Evolutionary conservation across 2,329 filamentous ascomycete genomes (phyloP), one percentile per base, ranked within the genome.

Genomic region (Aspergillus sp.): DNA sequence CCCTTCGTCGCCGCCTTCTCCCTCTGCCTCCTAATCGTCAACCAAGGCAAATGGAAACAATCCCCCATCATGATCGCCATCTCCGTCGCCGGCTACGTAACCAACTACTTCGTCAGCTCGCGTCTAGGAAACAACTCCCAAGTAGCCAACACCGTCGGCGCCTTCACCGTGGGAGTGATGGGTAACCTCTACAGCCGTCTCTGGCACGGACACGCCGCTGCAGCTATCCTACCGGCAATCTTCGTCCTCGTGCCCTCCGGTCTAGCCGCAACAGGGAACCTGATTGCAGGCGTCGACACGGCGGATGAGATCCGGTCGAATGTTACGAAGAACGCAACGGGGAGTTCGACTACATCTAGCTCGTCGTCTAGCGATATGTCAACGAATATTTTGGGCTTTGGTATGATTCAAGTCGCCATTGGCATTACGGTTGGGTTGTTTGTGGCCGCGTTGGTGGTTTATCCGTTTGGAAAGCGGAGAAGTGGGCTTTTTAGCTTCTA

Each of bases 171-270:
- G 17, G 91, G 91, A n/a, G 83, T 92, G 36, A 77, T 92, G 42
- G 90, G 90, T 7, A 95, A 95, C 66, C 72, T 92, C 1, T 93
- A 94, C 77, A 88, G 88, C 6, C 84, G 90, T 2, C 69, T 81
- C 38, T 74, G 88, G 19, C 91, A 92, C 71, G 90, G 89, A 1
- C 84, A 96, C 3, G 92, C 92, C 0, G 91, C 91, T 0, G 90
- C 91, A 0, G 89, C 90, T 3, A 90, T 96, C 82, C 80, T 96
- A 11, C 92, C 92, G 0, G 92, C 89, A 8, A 95, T 96, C 66
- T 96, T 95, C 65, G 83, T 86, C 1, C 84, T 86, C 63, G 84
- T 88, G 1, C 85, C 85, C 0, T 83, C 80, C 2, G 84, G 85
- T 2, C 73, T 88, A 13, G 82, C 84, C 2, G 84, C 85, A 0